Evolutionary conservation across 1,284 basidiomycete species (phyloP).

Genomic region (Cryptococcus jaspeensis): DNA sequence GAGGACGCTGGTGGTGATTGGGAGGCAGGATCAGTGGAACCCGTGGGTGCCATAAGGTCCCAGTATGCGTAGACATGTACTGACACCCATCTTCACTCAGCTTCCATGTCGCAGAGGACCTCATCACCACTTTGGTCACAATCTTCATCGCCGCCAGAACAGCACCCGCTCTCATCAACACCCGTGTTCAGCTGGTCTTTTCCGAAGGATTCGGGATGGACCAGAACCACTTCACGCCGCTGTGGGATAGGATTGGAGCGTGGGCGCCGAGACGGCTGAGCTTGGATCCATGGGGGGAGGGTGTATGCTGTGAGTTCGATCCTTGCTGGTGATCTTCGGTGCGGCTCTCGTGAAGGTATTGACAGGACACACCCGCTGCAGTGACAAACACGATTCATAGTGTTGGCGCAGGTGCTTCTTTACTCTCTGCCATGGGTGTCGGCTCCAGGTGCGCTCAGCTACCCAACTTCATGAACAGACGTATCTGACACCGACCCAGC

Average conservation of each 20-base stretch:
- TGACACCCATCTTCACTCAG: conserved; percentile 12
- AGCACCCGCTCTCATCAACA: conserved; percentile 22
- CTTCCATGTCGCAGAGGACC: conserved; percentile 48
- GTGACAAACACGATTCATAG: conserved; percentile 44
- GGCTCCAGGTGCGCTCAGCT: conserved; percentile 15
- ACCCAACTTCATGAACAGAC: background rate
- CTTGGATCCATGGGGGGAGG: conserved; percentile 40
- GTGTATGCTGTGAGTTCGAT: conserved; percentile 33
- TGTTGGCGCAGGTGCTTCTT: conserved; percentile 41
- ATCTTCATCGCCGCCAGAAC: conserved; percentile 31
- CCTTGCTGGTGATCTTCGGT: no score
- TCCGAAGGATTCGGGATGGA: conserved; percentile 40
- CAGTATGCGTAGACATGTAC: no score
- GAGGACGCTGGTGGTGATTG: conserved; percentile 40
- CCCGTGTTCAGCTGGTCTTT: conserved; percentile 44
- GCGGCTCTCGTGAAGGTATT: no score
- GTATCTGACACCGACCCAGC: conserved; percentile 9
- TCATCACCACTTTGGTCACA: conserved; percentile 44
- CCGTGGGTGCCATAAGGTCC: conserved; percentile 31
- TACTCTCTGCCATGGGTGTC: conserved; percentile 43
- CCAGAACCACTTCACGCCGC: conserved; percentile 39
- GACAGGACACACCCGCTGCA: conserved; percentile 6
- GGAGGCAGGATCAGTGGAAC: conserved; percentile 46
- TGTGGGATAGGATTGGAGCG: conserved; percentile 47
- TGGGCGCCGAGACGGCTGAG: conserved; percentile 41